Evolutionary conservation across 768 basidiomycete genomes (phyloP).

Genomic region (Gymnopilus dilepis): DNA sequence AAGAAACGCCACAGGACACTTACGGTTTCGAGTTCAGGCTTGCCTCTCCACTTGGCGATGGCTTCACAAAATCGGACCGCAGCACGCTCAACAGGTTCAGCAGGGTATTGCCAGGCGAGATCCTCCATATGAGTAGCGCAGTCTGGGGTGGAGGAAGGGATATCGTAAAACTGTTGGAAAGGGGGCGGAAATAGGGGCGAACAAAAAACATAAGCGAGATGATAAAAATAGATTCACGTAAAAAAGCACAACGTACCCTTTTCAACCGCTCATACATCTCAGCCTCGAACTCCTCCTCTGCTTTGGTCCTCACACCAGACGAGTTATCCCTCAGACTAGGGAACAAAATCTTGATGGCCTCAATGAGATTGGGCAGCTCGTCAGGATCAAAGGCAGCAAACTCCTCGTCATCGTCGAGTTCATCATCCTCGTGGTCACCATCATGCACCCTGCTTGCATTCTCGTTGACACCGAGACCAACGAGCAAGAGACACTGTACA

Average conservation of each 20-base stretch:
- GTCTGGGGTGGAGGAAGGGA: slow-evolving; percentile 73
- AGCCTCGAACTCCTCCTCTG: slow-evolving; percentile 72
- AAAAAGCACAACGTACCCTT: slow-evolving; percentile 53
- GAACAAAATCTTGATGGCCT: slow-evolving; percentile 74
- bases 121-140: slow-evolving; percentile 82
- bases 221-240: neutral
- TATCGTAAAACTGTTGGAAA: slow-evolving; percentile 73
- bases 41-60: slow-evolving; percentile 81
- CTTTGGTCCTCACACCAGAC: slow-evolving; percentile 43
- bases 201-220: neutral
- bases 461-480: slow-evolving; percentile 62
- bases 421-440: slow-evolving; percentile 22
- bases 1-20: slow-evolving; percentile 27
- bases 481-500: slow-evolving; percentile 71
- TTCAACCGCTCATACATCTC: slow-evolving; percentile 78
- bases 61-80: slow-evolving; percentile 83
- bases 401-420: slow-evolving; percentile 41
- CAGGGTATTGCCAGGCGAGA: slow-evolving; percentile 79
- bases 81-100: slow-evolving; percentile 81
- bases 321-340: slow-evolving; percentile 50
- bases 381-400: slow-evolving; percentile 76
- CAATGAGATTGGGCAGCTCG: slow-evolving; percentile 69
- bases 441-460: slow-evolving; percentile 25
- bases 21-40: slow-evolving; percentile 83
- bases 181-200: neutral